A percentile compares a stretch with the other conserved stretches of the same genome.
These are phyloP conservation scores for Cucurbita ficifolia DNA, from an alignment of 306 rosid species.

Conservation along the genomic window DNA sequence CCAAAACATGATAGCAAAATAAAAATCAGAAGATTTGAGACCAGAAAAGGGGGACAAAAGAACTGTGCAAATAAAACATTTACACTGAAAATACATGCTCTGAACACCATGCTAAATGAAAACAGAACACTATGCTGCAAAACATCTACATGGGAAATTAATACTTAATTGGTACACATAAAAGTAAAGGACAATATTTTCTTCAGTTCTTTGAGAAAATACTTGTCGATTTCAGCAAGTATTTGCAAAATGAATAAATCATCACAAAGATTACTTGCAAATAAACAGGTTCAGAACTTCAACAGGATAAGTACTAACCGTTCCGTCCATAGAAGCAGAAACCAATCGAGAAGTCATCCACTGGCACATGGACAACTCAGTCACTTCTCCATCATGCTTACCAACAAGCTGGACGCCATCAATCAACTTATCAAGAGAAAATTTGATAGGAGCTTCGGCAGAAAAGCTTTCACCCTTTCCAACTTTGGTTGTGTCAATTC, in stretches of 20 bases:
- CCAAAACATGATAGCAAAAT: not conserved
- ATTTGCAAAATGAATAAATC: not conserved
- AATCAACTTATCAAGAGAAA: slow-evolving; percentile 70
- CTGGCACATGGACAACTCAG: slow-evolving; percentile 96
- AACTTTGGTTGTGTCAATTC: slow-evolving; percentile 87
- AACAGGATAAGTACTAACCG: slow-evolving; percentile 35
- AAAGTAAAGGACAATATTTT: not conserved
- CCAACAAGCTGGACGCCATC: slow-evolving; percentile 96
- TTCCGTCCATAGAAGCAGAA: slow-evolving; percentile 95
- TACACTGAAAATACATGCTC: no score
- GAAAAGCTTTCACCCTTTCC: slow-evolving; percentile 56
- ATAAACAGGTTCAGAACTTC: not conserved
- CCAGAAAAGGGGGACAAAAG: not conserved
- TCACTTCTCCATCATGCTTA: slow-evolving; percentile 83
- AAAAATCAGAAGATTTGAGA: not conserved
- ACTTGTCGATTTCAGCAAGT: not conserved
- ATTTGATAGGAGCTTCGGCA: slow-evolving; percentile 64
- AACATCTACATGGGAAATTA: not conserved
- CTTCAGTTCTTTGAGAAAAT: not conserved
- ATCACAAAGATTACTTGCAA: not conserved
- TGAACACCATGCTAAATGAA: not conserved
- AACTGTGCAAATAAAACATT: no score
- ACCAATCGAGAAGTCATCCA: slow-evolving; percentile 98
- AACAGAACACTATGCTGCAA: not conserved
- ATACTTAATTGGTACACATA: not conserved